Conservation (phyloP, 345 rosid species). For the Rhodamnia argentea region DNA sequence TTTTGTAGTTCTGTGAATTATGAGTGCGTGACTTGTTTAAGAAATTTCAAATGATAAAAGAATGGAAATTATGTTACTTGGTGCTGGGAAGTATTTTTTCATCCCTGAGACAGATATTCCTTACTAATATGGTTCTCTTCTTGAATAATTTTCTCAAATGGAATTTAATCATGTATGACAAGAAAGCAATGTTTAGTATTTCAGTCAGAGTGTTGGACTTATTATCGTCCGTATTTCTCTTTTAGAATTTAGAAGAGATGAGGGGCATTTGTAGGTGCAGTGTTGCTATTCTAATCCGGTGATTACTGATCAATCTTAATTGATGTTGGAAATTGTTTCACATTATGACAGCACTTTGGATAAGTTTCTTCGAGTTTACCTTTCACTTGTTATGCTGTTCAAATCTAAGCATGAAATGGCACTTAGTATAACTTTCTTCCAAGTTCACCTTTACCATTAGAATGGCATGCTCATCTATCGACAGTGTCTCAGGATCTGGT, state of each 20-base stretch:
- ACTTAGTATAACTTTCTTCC: neutral
- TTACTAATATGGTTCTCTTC: neutral
- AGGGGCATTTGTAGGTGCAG: neutral
- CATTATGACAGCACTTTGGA: neutral
- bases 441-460: neutral
- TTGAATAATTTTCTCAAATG: too few relatives aligned
- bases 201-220: neutral
- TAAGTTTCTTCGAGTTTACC: neutral
- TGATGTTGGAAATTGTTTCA: neutral
- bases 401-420: neutral
- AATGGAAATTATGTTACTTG: neutral
- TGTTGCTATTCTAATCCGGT: neutral
- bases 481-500: neutral
- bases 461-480: neutral
- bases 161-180: neutral
- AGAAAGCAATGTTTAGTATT: neutral
- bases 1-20: neutral
- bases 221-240: neutral
- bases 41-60: neutral
- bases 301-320: neutral
- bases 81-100: neutral
- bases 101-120: neutral
- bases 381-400: neutral
- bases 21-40: neutral
- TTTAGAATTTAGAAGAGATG: neutral